Evolutionary conservation across 768 basidiomycete genomes (phyloP), one percentile per base, ranked within the genome.

Genomic region (button mushroom (Agaricus bisporus)): DNA sequence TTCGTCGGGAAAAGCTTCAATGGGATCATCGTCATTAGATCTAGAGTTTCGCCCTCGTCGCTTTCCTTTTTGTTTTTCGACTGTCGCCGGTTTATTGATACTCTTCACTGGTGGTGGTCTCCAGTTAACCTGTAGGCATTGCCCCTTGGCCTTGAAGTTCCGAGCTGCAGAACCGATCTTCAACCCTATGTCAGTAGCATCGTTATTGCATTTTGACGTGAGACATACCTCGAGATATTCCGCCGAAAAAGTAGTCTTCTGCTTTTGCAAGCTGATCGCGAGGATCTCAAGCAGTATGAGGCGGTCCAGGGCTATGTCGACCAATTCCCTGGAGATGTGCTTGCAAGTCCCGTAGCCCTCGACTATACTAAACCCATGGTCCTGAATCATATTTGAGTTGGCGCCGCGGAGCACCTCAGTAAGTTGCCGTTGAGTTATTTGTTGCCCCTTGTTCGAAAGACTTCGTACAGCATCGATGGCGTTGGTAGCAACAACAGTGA

Each of bases 361-460:
- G 41, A 82, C 67, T 36, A 68, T 56, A 53, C 81, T 73, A 56
- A 79, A 72, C 32, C 76, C 73, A 47, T 73, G 80, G 51, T 72
- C 72, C 54, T 65, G 70, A 57, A 80, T 71, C 15, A 71, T 72
- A 46, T 65, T 61, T 22, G 65, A 71, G 44, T 79, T 82, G 41
- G 78, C 74, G 3, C 94, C 94, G 17, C 79, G 75, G 68, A 88
- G 83, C 17, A 86, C 77, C 28, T 77, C 76, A 36, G 79, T 74
- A 56, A 85, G 79, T 41, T 83, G 80, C 20, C 69, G 63, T 47
- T 81, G 68, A 3, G 92, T 89, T 46, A 89, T 72, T 7, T 78
- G 70, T 38, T 80, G 77, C 22, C 68, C 71, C n/a, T 63, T 59
- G 7, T 67, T 58, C 35, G 67, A 59, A 59, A 88, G 66, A 25